A percentile compares a stretch with the other conserved stretches of the same genome.
Evolutionary conservation across 768 basidiomycete species (phyloP).

Genomic region (Psilocybe subaeruginosa): DNA sequence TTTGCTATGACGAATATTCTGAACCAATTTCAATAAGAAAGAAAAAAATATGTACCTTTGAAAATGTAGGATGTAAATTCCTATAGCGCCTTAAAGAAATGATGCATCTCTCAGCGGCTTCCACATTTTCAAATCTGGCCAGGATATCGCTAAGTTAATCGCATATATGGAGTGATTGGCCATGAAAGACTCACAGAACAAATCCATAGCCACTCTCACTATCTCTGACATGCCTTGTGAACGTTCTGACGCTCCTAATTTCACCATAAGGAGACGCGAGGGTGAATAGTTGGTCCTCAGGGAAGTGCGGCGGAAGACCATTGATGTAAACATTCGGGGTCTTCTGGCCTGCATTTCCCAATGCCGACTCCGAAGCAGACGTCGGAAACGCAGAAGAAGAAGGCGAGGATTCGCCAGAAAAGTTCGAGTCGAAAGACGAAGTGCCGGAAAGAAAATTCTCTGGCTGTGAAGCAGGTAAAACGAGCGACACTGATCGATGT

Average conservation of each 20-base stretch:
- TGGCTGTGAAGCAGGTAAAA: conserved; percentile 16
- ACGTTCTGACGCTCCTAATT: conserved; percentile 79
- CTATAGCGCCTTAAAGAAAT: conserved; percentile 67
- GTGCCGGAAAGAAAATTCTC: conserved; percentile 9
- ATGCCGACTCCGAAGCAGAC: conserved; percentile 15
- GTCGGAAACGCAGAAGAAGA: conserved; percentile 15
- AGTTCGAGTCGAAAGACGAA: conserved; percentile 9
- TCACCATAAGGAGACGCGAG: conserved; percentile 74
- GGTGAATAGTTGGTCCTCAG: conserved; percentile 77
- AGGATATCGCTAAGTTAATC: conserved; percentile 2
- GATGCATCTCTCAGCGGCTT: conserved; percentile 77
- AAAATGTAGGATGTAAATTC: conserved; percentile 85
- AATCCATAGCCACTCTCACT: conserved; percentile 77
- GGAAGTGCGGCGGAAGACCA: conserved; percentile 81
- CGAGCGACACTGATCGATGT: conserved; percentile 9
- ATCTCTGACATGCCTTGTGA: conserved; percentile 82
- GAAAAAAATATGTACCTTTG: conserved; percentile 60
- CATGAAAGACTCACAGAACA: conserved; percentile 56
- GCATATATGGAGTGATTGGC: background rate
- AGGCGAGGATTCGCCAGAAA: conserved; percentile 1
- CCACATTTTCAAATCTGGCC: conserved; percentile 64
- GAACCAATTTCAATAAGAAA: background rate
- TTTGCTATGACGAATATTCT: conserved; percentile 35
- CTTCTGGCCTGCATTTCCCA: conserved; percentile 30
- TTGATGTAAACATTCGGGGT: conserved; percentile 90